These are phyloP conservation scores for Alternaria arbusti DNA, from an alignment of 2,329 filamentous ascomycete species.

Conservation along the genomic window DNA sequence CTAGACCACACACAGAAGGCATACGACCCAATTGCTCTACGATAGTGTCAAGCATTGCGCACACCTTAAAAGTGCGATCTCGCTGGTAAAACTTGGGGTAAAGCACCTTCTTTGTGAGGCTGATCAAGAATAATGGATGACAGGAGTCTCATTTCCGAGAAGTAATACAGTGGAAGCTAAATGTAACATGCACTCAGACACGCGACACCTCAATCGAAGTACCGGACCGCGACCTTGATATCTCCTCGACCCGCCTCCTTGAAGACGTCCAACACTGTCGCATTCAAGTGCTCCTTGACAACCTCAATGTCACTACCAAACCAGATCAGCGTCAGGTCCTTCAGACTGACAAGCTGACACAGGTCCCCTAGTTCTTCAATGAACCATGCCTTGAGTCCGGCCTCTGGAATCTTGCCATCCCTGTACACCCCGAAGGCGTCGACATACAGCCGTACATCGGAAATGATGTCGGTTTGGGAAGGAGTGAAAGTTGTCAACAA, in stretches of 20 bases:
- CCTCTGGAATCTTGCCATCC: neutral
- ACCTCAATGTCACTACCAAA: neutral
- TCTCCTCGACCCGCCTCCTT: neutral
- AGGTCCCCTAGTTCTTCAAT: neutral
- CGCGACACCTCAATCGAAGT: neutral
- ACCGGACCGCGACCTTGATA: neutral
- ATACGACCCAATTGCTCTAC: neutral
- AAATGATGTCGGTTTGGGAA: neutral
- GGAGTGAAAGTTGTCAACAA: neutral
- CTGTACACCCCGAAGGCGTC: conserved; percentile 6
- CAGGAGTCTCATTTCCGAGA: neutral
- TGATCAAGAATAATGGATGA: neutral
- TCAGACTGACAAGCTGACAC: neutral
- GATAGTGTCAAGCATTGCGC: neutral
- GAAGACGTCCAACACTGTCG: neutral
- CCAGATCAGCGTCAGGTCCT: conserved; percentile 1
- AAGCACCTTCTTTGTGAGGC: neutral
- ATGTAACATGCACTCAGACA: neutral
- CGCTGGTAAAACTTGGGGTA: neutral
- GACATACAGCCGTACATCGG: neutral
- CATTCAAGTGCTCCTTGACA: neutral
- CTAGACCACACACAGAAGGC: neutral
- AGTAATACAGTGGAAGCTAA: neutral
- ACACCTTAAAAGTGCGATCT: neutral
- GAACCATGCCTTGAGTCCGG: conserved; percentile 4